Evolutionary conservation across 768 basidiomycete species (phyloP), one percentile per base, ranked within the genome.

Genomic region (Pisolithus albus): DNA sequence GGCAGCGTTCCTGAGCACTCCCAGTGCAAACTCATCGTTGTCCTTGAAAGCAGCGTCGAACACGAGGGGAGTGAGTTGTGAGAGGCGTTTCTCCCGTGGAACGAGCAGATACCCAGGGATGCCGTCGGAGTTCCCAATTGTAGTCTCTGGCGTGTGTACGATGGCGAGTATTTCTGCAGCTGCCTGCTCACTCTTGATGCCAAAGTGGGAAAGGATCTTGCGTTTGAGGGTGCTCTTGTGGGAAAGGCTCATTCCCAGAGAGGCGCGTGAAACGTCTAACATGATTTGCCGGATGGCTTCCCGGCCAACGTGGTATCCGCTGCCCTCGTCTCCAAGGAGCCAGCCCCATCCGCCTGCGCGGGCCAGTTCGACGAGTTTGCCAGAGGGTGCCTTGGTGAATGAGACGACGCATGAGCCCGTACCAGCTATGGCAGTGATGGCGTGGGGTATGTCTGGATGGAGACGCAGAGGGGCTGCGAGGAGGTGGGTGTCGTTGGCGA

Each of bases 401-500:
- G 80, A 79, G 15, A 84, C 83, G 32, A 84, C 78, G 59, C 82
- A 88, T 10, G 84, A 82, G 3, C 92, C 92, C 0, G 92, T 95
- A 13, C 92, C 92, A 2, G 77, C 84, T 53, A 94, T 84, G 47
- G 83, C 83, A 3, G 83, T 78, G 28, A 93, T 75, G 7, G 85
- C 88, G 52, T 79, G 73, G 13, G 70, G 64, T 16, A 84, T 74
- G 59, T 84, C 84, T 1, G 70, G 61, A 61, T 83, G 74, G 59
- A 82, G 69, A 37, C 79, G 75, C 11, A 92, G 73, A 5, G 92
- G 89, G 0, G 89, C 82, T 9, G 88, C 88, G 42, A 95, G 81
- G 42, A 95, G 84, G 59, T 86, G 80, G 0, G 88, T 86, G 64
- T 95, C 92, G 65, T 94, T 93, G 39, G 83, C 75, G 46, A 94